Conservation (phyloP, 148 eudicot species). For the Amaranthus cruentus region DNA sequence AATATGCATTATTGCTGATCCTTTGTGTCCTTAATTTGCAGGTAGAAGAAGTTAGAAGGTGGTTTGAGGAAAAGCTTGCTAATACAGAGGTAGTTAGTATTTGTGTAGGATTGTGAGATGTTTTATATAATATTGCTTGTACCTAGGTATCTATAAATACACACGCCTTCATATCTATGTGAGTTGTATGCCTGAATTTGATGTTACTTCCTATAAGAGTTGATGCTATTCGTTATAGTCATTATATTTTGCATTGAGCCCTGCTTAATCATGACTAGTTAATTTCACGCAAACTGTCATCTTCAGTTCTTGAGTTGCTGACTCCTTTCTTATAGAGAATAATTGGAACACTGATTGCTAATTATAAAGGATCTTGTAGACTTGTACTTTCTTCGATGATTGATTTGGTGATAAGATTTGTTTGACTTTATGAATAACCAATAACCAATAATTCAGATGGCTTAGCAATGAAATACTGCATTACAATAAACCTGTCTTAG, state of each 20-base stretch:
- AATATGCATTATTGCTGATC: not conserved
- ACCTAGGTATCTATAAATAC: no score
- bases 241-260: not conserved
- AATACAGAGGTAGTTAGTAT: constrained; percentile 41
- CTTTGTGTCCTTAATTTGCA: constrained; percentile 28
- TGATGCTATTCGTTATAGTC: not conserved
- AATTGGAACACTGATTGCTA: not conserved
- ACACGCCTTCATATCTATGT: not conserved
- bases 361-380: not conserved
- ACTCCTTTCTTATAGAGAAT: not conserved
- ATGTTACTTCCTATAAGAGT: not conserved
- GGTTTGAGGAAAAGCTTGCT: constrained; percentile 66
- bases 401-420: not conserved
- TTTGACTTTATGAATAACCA: not conserved
- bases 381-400: not conserved
- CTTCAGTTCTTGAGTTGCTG: not conserved
- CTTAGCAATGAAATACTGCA: not conserved
- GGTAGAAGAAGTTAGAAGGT: constrained; percentile 85
- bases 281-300: not conserved
- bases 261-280: not conserved
- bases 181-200: not conserved
- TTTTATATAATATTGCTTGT: not conserved
- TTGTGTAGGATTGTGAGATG: not conserved
- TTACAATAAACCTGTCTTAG: not conserved
- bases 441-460: not conserved